Conservation (phyloP, 768 basidiomycete genomes). For the Mycena capillaripes region DNA sequence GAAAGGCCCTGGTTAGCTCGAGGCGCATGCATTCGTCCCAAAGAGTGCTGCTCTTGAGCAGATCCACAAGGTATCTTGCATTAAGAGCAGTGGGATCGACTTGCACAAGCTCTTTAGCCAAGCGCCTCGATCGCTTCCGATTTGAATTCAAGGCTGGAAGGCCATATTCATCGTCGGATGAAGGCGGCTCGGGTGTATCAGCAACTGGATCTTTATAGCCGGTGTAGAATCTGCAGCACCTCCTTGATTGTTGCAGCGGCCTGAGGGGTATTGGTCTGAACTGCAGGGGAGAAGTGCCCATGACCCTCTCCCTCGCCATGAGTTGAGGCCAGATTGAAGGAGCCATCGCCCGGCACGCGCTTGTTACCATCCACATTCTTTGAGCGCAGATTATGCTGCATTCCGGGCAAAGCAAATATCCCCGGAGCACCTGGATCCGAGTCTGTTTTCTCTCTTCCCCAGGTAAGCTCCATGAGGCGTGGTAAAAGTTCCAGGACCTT, state of each 20-base stretch:
- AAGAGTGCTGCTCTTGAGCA: not conserved
- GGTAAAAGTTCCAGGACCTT: not conserved
- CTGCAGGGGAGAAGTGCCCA: slow-evolving; percentile 24
- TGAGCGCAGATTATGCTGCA: slow-evolving; percentile 14
- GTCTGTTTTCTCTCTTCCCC: not conserved
- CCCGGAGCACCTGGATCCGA: slow-evolving; percentile 3
- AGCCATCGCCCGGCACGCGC: slow-evolving; percentile 8
- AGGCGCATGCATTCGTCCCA: not conserved
- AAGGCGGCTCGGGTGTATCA: too few relatives aligned
- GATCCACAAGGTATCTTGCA: not conserved
- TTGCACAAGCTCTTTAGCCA: too few relatives aligned
- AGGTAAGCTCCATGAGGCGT: not conserved
- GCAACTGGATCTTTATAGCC: too few relatives aligned
- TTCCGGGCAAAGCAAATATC: slow-evolving; percentile 1
- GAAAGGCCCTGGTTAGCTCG: not conserved
- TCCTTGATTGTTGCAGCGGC: not conserved
- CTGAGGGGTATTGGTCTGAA: slow-evolving; percentile 21
- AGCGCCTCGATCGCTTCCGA: too few relatives aligned
- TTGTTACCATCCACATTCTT: not conserved
- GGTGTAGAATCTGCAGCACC: slow-evolving; percentile 7
- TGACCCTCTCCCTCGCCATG: slow-evolving; percentile 31
- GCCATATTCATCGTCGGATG: too few relatives aligned
- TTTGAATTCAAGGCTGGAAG: too few relatives aligned
- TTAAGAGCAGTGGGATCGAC: too few relatives aligned
- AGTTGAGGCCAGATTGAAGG: slow-evolving; percentile 26